Evolutionary conservation across 345 rosid species (phyloP), one percentile per base, ranked within the genome.

Genomic region (Eucalyptus erythrocorys): DNA sequence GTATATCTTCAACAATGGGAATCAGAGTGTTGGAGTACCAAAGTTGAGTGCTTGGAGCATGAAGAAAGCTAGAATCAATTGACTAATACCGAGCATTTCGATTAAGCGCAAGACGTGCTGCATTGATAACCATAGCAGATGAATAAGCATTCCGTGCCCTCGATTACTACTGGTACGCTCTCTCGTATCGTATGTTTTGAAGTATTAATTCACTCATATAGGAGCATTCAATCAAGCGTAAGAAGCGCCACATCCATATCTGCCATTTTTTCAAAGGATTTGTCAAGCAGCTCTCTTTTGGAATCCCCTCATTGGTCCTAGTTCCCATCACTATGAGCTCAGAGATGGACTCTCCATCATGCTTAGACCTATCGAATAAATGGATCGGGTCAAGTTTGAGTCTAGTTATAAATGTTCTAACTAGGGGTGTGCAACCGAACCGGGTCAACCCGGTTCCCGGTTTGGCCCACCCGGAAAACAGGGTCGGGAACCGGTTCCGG

Each of bases 301-400:
- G 97, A 86, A 97, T 95, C 87, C 95, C 98, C 94, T 96, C 99
- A 89, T 97, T 96, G 22, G 98, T 97, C 92, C 98, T 97, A 15
- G 96, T 95, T 34, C 99, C 97, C 89, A 96, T 86, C 89, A 96
- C 96, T 85, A 96, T 89, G 43, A 96, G 95, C 93, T 96, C 95
- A 27, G 96, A 93, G 86, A 87, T 7, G 7, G 17, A 37, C 40
- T 50, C 49, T 16, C 57, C n/a, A 26, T 34, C 24, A 34, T n/a
- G 30, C 30, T 24, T 55, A 22, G 30, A 55, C 13, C 27, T 24
- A 24, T 55, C 6, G 12, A 24, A 55, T 24, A 10, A 24, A 6
- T 24, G 61, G 0, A 24, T 55, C 3, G 0, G 30, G 6, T 55
- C 6, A 10, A 24, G 30, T 55, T 24, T 55, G 30, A 30, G 30